Conservation (phyloP, 192 early-diverging fungal genomes). For the Mortierella claussenii region DNA sequence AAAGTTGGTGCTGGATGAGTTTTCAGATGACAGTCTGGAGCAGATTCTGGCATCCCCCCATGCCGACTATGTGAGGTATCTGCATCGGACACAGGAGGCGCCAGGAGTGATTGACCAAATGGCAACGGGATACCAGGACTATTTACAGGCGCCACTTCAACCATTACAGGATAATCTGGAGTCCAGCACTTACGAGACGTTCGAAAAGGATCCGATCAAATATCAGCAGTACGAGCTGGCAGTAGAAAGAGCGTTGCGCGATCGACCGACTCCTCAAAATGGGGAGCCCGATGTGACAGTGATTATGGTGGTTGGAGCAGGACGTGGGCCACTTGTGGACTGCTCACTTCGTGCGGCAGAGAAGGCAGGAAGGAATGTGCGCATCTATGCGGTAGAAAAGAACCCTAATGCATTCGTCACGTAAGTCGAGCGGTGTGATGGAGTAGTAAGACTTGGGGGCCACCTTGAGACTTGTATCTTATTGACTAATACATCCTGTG, state of each 20-base stretch:
- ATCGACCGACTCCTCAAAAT: constrained; percentile 52
- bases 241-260: constrained; percentile 66
- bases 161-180: constrained; percentile 97
- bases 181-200: constrained; percentile 93
- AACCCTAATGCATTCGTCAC: constrained; percentile 95
- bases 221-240: constrained; percentile 89
- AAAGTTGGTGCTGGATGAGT: constrained; percentile 46
- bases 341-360: constrained; percentile 84
- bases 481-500: too few species aligned
- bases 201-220: constrained; percentile 95
- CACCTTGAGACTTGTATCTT: too few species aligned
- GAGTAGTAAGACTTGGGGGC: not conserved
- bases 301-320: constrained; percentile 95
- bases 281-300: constrained; percentile 58
- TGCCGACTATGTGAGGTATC: constrained; percentile 82
- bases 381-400: constrained; percentile 93
- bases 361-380: constrained; percentile 65
- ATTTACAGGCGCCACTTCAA: constrained; percentile 83
- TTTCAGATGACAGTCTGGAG: constrained; percentile 28
- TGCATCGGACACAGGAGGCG: constrained; percentile 71
- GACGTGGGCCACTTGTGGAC: constrained; percentile 93
- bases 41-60: constrained; percentile 69
- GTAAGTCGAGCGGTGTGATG: constrained; percentile 49
- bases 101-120: constrained; percentile 75
- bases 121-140: constrained; percentile 91